Evolutionary conservation across 2,329 filamentous ascomycete species (phyloP).

Genomic region (Calonectria pteridis): DNA sequence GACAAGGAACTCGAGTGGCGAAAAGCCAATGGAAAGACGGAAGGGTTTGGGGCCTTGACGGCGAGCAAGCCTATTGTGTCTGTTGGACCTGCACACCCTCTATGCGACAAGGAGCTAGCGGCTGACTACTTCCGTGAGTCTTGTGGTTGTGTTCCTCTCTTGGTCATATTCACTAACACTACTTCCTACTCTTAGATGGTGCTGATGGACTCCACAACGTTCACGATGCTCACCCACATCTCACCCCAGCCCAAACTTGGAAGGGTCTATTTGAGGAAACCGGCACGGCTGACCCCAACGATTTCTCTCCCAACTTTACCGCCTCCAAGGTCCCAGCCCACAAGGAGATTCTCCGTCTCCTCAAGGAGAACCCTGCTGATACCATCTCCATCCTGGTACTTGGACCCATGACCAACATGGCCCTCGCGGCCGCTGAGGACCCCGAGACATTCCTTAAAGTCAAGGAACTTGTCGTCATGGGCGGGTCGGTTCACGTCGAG

Average conservation of each 20-base stretch:
- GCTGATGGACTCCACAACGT: conserved; percentile 82
- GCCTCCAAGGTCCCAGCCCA: conserved; percentile 81
- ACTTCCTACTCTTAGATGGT: conserved; percentile 67
- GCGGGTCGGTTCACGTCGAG: conserved; percentile 81
- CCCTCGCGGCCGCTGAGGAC: conserved; percentile 88
- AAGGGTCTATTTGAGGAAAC: conserved; percentile 69
- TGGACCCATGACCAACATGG: conserved; percentile 93
- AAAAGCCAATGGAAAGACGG: conserved; percentile 71
- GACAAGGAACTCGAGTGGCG: conserved; percentile 92
- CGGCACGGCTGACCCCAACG: conserved; percentile 54
- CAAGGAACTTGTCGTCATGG: conserved; percentile 96
- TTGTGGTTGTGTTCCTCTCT: neutral
- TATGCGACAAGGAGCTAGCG: conserved; percentile 85
- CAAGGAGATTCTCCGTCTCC: conserved; percentile 88
- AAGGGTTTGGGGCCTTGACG: conserved; percentile 80
- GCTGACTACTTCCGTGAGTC: conserved; percentile 88
- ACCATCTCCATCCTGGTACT: conserved; percentile 92
- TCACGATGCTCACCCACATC: conserved; percentile 79
- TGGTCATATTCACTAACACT: conserved; percentile 15
- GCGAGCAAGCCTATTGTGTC: conserved; percentile 85
- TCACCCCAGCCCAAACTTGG: conserved; percentile 82
- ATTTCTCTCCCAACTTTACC: conserved; percentile 74
- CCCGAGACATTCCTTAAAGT: conserved; percentile 89
- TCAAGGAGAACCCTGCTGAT: conserved; percentile 83
- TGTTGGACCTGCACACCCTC: conserved; percentile 85